phyloP scores from a whole-genome alignment of 2,329 filamentous ascomycete genomes.

The Talaromyces sp. region DNA sequence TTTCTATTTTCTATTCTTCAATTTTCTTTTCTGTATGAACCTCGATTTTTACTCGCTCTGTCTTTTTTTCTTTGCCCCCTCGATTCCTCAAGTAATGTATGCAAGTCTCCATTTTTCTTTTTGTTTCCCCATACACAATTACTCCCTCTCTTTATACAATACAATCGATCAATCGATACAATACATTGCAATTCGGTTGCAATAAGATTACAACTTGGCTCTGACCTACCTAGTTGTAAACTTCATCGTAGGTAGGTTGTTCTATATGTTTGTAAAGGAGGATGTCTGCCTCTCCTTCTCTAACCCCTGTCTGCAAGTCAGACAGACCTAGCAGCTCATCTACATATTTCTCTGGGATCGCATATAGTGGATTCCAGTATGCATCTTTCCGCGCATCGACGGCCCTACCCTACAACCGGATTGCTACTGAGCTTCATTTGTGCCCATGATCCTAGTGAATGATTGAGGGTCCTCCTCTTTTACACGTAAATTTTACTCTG shows the following conservation, averaged over 20 bases:
- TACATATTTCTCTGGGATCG: too few relatives aligned
- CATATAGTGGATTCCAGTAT: too few relatives aligned
- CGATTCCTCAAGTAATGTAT: slow-evolving; percentile 19
- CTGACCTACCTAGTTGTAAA: neutral
- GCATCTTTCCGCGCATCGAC: too few relatives aligned
- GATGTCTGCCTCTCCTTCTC: too few relatives aligned
- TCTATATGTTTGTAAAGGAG: too few relatives aligned
- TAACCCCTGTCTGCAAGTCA: too few relatives aligned
- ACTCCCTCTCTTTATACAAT: slow-evolving; percentile 13
- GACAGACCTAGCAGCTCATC: too few relatives aligned
- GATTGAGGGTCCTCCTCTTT: too few relatives aligned
- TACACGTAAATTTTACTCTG: too few relatives aligned
- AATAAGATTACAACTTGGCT: neutral
- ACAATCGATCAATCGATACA: slow-evolving; percentile 7
- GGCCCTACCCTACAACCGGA: too few relatives aligned
- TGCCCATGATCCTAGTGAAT: too few relatives aligned
- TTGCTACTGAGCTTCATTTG: too few relatives aligned
- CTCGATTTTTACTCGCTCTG: slow-evolving; percentile 19
- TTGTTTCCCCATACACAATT: neutral
- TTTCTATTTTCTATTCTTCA: slow-evolving; percentile 18
- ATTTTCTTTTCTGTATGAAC: slow-evolving; percentile 18
- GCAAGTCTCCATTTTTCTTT: slow-evolving; percentile 18
- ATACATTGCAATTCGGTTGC: neutral
- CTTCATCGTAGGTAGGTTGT: neutral
- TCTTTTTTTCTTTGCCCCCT: slow-evolving; percentile 25